A percentile compares a stretch with the other conserved stretches of the same genome.
Conservation (phyloP, 768 basidiomycete species). For the Amanita rubescens region DNA sequence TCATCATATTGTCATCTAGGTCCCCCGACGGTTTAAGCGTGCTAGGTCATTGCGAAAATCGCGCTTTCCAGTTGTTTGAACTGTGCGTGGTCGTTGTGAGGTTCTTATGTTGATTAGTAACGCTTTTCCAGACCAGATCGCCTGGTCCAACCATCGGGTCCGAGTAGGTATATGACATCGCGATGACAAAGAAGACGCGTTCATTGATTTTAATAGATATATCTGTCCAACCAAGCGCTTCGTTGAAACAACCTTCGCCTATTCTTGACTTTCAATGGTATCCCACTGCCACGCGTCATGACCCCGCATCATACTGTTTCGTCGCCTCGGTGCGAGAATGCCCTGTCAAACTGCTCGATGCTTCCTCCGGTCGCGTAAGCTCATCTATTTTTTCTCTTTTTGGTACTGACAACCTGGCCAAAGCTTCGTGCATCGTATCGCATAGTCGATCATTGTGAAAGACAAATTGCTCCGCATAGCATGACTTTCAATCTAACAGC, state of each 20-base stretch:
- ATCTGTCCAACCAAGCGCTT: slow-evolving; percentile 12
- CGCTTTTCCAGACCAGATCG: background rate
- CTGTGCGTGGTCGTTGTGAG: slow-evolving; percentile 29
- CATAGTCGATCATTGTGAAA: slow-evolving; percentile 91
- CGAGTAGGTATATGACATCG: slow-evolving; percentile 1
- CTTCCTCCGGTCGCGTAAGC: slow-evolving; percentile 62
- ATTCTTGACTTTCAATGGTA: slow-evolving; percentile 84
- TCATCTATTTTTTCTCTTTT: background rate
- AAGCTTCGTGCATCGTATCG: slow-evolving; percentile 88
- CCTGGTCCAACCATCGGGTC: background rate
- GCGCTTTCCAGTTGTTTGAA: slow-evolving; percentile 48
- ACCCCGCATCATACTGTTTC: slow-evolving; percentile 73
- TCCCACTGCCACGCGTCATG: slow-evolving; percentile 55
- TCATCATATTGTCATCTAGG: slow-evolving; percentile 31
- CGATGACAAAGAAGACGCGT: background rate
- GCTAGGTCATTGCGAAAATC: slow-evolving; percentile 66
- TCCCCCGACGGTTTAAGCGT: slow-evolving; percentile 66
- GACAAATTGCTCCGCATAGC: slow-evolving; percentile 80
- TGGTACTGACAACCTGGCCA: background rate
- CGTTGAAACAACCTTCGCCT: slow-evolving; percentile 53
- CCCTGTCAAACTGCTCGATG: slow-evolving; percentile 83
- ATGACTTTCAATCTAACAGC: slow-evolving; percentile 69
- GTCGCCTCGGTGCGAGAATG: slow-evolving; percentile 76
- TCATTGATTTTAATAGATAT: background rate
- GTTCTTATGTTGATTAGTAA: background rate